Percentiles rank a stretch among this genome's conserved stretches.
phyloP scores from a whole-genome alignment of 129 eudicot species.

The Flaveria sonorensis region DNA sequence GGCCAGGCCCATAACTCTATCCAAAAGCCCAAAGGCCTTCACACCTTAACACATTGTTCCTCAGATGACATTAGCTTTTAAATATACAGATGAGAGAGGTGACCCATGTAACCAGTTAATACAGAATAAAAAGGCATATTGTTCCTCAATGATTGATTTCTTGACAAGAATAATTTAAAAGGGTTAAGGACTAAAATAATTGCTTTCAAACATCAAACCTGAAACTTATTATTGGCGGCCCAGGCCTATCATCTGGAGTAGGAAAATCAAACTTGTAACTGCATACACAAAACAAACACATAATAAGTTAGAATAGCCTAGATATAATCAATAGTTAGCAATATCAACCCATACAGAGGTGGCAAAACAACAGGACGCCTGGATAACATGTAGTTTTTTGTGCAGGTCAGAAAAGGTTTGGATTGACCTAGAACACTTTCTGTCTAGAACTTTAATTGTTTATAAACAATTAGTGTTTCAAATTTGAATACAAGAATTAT shows the following conservation, averaged over 20 bases:
- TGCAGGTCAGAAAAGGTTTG: neutral
- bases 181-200: constrained; percentile 17
- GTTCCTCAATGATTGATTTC: constrained; percentile 18
- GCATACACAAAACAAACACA: constrained; percentile 30
- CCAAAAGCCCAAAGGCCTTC: too few species aligned
- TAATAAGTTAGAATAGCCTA: constrained; percentile 5
- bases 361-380: neutral
- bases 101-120: constrained; percentile 8
- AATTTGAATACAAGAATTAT: neutral
- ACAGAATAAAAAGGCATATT: constrained; percentile 12
- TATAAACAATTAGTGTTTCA: neutral
- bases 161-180: constrained; percentile 5
- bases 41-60: too few species aligned
- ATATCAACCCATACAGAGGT: neutral
- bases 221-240: constrained; percentile 97
- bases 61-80: neutral
- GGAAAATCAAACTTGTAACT: constrained; percentile 99
- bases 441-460: neutral
- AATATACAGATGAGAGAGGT: neutral
- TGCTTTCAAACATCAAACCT: constrained; percentile 49
- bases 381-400: neutral
- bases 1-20: too few species aligned
- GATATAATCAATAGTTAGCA: constrained; percentile 9
- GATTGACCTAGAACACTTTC: neutral
- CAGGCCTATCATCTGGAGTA: constrained; percentile 97